Conservation (phyloP, 2,329 filamentous ascomycete genomes). For the Cercospora sp. region DNA sequence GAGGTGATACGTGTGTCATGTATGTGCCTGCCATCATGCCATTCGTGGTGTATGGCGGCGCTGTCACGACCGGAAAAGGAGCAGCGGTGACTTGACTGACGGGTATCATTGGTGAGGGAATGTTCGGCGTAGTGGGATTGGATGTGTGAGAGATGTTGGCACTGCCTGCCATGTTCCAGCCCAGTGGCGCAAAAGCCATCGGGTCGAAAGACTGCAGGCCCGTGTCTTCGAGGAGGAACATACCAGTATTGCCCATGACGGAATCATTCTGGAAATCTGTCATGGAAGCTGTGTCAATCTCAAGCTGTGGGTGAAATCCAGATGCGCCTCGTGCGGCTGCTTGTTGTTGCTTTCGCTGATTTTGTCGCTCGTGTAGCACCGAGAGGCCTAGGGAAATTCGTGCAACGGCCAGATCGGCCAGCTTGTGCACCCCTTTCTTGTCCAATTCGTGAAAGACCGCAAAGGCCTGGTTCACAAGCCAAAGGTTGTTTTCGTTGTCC, state of each 20-base stretch:
- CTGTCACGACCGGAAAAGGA: slow-evolving; percentile 36
- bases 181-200: slow-evolving; percentile 33
- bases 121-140: slow-evolving; percentile 25
- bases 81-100: slow-evolving; percentile 37
- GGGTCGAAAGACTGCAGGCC: slow-evolving; percentile 42
- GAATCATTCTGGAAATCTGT: slow-evolving; percentile 39
- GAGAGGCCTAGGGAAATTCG: slow-evolving; percentile 41
- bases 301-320: slow-evolving; percentile 24
- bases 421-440: slow-evolving; percentile 47
- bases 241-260: slow-evolving; percentile 52
- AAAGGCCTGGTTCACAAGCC: slow-evolving; percentile 45
- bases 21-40: slow-evolving; percentile 27
- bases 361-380: slow-evolving; percentile 25
- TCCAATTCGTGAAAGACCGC: slow-evolving; percentile 48
- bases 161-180: slow-evolving; percentile 35
- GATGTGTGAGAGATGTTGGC: slow-evolving; percentile 26
- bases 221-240: slow-evolving; percentile 51
- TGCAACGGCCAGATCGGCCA: slow-evolving; percentile 48
- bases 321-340: slow-evolving; percentile 17
- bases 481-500: slow-evolving; percentile 41
- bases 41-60: slow-evolving; percentile 26
- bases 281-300: slow-evolving; percentile 31
- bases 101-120: slow-evolving; percentile 31
- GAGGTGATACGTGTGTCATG: slow-evolving; percentile 32
- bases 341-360: slow-evolving; percentile 25